A percentile compares a stretch with the other conserved stretches of the same genome.
phyloP scores from a whole-genome alignment of 2,329 filamentous ascomycete species.

The Colletotrichum somersetense region DNA sequence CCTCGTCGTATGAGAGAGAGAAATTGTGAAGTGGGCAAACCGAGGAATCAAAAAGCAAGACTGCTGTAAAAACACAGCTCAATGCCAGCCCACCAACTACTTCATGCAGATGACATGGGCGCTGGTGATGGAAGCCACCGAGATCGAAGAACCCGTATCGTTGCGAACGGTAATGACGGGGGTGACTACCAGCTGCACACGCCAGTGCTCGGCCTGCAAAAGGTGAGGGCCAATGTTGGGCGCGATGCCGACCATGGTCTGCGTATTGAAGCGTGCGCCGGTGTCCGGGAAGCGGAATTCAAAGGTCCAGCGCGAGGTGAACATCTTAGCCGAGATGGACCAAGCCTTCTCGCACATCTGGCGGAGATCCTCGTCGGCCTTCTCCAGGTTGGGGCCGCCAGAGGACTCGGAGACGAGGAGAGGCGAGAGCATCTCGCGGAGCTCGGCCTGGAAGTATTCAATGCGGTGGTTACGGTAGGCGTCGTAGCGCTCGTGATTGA shows the following conservation, averaged over 20 bases:
- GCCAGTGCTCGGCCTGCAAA: conserved; percentile 64
- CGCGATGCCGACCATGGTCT: conserved; percentile 63
- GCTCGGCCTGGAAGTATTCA: conserved; percentile 56
- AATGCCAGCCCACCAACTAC: neutral
- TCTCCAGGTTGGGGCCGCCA: conserved; percentile 46
- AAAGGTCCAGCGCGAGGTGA: conserved; percentile 58
- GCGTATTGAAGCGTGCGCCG: conserved; percentile 61
- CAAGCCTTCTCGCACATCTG: conserved; percentile 57
- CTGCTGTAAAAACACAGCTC: neutral
- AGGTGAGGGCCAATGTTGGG: conserved; percentile 54
- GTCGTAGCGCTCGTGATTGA: conserved; percentile 49
- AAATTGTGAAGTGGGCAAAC: neutral
- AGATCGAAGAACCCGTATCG: conserved; percentile 60
- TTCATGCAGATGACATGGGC: conserved; percentile 64
- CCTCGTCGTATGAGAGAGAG: neutral
- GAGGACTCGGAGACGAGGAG: conserved; percentile 53
- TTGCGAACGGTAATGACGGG: conserved; percentile 68
- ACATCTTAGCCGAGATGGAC: conserved; percentile 61
- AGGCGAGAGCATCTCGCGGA: conserved; percentile 57
- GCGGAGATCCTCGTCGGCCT: conserved; percentile 59
- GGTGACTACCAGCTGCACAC: conserved; percentile 66
- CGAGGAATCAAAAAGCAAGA: neutral
- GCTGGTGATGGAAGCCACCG: conserved; percentile 58
- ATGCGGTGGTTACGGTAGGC: conserved; percentile 44
- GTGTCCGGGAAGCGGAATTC: conserved; percentile 65